Evolutionary conservation across 2,329 filamentous ascomycete species (phyloP).

Genomic region (Aureobasidium melanogenum): DNA sequence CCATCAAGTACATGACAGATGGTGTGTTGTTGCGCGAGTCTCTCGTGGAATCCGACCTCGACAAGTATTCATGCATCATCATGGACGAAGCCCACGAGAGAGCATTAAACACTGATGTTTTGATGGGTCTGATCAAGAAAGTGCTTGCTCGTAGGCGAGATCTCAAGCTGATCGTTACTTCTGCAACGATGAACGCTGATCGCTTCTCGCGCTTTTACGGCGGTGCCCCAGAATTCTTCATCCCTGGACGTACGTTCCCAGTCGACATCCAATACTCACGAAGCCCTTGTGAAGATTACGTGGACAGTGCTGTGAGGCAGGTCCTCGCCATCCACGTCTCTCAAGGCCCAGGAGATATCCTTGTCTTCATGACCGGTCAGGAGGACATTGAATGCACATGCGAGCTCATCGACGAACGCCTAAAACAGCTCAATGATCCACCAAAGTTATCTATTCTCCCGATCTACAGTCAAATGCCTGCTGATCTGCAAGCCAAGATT

Average conservation of each 20-base stretch:
- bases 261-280: conserved; percentile 94
- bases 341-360: conserved; percentile 83
- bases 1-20: conserved; percentile 99
- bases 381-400: conserved; percentile 98
- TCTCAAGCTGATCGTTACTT: conserved; percentile 93
- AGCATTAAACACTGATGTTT: conserved; percentile 89
- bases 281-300: conserved; percentile 93
- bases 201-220: conserved; percentile 94
- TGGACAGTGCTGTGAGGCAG: conserved; percentile 93
- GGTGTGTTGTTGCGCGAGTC: conserved; percentile 90
- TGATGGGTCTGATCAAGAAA: conserved; percentile 98
- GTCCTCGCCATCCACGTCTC: conserved; percentile 93
- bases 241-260: conserved; percentile 91
- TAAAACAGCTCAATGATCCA: conserved; percentile 85
- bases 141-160: conserved; percentile 82
- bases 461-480: conserved; percentile 99
- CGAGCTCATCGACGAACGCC: conserved; percentile 78
- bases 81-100: conserved; percentile 99
- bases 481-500: conserved; percentile 94
- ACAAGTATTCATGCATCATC: conserved; percentile 95
- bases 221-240: conserved; percentile 91
- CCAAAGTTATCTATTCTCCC: conserved; percentile 90
- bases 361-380: conserved; percentile 99
- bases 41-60: conserved; percentile 81
- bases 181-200: conserved; percentile 96